Conservation (phyloP, 176 grass and related monocot species). For the Triticum timopheevii region DNA sequence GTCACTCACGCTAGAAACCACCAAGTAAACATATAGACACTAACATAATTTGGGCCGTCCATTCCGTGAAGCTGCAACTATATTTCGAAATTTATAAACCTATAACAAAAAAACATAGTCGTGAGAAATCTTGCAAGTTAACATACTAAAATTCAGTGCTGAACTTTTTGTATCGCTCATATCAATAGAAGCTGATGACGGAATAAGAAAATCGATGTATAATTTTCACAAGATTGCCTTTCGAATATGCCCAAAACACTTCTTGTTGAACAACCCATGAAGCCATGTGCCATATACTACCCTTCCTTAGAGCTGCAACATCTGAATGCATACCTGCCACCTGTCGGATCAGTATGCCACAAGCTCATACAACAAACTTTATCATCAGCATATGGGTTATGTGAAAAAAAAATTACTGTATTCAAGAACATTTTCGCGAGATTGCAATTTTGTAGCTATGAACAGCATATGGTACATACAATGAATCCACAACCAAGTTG, state of each 20-base stretch:
- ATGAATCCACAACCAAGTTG: background rate
- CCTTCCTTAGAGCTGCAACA: conserved; percentile 55
- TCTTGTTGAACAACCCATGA: conserved; percentile 82
- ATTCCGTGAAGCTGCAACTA: conserved; percentile 35
- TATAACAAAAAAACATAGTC: background rate
- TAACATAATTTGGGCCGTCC: conserved; percentile 40
- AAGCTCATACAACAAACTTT: background rate
- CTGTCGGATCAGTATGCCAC: conserved; percentile 43
- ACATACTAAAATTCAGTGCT: conserved; percentile 5
- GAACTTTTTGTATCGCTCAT: conserved; percentile 82
- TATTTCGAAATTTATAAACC: conserved; percentile 7
- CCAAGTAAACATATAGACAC: conserved; percentile 50
- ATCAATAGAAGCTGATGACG: conserved; percentile 83
- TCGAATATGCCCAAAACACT: conserved; percentile 87
- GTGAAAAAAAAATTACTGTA: background rate
- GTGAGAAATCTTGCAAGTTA: background rate
- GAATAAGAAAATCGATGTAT: conserved; percentile 86
- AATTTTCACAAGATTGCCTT: conserved; percentile 89
- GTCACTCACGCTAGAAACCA: conserved; percentile 86
- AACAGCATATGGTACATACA: background rate
- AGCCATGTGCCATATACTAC: conserved; percentile 75
- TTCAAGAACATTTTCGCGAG: background rate
- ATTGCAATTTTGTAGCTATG: no score
- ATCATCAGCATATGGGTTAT: background rate
- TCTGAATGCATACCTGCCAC: conserved; percentile 90